Evolutionary conservation across 257 asterid genomes (phyloP), one percentile per base, ranked within the genome.

Genomic region (Solanum ossicruentum): DNA sequence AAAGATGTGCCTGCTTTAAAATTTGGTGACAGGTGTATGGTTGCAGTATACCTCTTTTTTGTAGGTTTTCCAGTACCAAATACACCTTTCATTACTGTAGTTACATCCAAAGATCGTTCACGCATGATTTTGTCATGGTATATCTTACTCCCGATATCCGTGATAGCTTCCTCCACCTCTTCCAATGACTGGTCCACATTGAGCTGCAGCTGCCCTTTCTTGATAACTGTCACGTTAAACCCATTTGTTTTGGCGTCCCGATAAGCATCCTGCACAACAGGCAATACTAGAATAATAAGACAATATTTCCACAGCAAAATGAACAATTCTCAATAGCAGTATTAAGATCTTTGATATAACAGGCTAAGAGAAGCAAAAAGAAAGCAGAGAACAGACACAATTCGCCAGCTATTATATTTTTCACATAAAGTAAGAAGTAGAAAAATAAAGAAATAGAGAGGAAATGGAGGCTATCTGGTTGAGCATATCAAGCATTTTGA

Each of bases 191-290:
- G 97, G 86, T 95, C 99, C 80, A 95, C 89, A 82, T 95, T 94
- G 88, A 97, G 94, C 94, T 89, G 88, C 90, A 97, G 63, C 77
- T 95, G 86, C 36, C 98, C 98, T 86, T 92, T 95, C 91, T 95
- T 91, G 84, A 97, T 89, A 28, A 97, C 98, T n/a, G 98, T 94
- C 49, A 94, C 98, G 83, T 93, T 88, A 88, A 95, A 97, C 78
- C 97, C 98, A 84, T 92, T 96, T 41, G 91, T 92, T 88, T 96
- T 94, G 85, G 99, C 97, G 41, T 95, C 99, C 6, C 94, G 92
- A 84, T 91, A 95, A 45, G 96, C 96, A 91, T 97, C 99, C 99
- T 97, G 90, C 87, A 85, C 82, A 84, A 61, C 12, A 26, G 45
- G 43, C 78, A 78, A 78, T 78, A 52, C 28, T 9, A 10, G 10